Evolutionary conservation across 2,329 filamentous ascomycete species (phyloP).

Genomic region (Sporothrix humicola): DNA sequence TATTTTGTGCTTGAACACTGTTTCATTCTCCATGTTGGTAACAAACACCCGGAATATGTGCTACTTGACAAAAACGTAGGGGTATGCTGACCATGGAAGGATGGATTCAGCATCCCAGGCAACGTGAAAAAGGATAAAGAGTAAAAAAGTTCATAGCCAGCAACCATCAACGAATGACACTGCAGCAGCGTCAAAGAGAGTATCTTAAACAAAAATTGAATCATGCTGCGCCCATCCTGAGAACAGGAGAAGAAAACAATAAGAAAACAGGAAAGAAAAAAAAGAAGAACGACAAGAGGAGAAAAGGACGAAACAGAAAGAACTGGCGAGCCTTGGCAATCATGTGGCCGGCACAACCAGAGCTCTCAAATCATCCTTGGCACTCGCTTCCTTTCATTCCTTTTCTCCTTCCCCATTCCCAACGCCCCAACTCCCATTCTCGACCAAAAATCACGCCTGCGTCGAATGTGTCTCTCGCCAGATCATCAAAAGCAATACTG

Average conservation of each 20-base stretch:
- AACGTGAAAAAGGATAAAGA: not conserved
- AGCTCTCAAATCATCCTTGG: not conserved
- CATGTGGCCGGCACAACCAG: conserved; percentile 1
- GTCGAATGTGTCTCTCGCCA: conserved; percentile 29
- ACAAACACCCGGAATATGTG: conserved; percentile 10
- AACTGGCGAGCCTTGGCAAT: conserved; percentile 4
- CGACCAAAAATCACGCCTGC: conserved; percentile 26
- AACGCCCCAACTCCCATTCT: not conserved
- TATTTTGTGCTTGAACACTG: conserved; percentile 19
- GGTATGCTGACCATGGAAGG: not conserved
- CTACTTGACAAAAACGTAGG: conserved; percentile 24
- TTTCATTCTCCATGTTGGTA: conserved; percentile 22
- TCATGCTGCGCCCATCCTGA: conserved; percentile 24
- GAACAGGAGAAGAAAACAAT: not conserved
- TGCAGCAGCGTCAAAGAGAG: conserved; percentile 25
- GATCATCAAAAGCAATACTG: conserved; percentile 14
- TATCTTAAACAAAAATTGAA: conserved; percentile 25
- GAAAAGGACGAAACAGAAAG: not conserved
- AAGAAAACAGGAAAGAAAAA: not conserved
- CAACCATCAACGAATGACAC: conserved; percentile 24
- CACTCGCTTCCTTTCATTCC: too few relatives aligned
- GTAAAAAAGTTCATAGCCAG: conserved; percentile 11
- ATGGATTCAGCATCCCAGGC: conserved; percentile 17
- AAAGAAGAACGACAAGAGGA: not conserved
- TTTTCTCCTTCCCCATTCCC: not conserved